Base-by-base conservation (phyloP, 208 protist genomes). In the Endotrypanum monterogeii region DNA sequence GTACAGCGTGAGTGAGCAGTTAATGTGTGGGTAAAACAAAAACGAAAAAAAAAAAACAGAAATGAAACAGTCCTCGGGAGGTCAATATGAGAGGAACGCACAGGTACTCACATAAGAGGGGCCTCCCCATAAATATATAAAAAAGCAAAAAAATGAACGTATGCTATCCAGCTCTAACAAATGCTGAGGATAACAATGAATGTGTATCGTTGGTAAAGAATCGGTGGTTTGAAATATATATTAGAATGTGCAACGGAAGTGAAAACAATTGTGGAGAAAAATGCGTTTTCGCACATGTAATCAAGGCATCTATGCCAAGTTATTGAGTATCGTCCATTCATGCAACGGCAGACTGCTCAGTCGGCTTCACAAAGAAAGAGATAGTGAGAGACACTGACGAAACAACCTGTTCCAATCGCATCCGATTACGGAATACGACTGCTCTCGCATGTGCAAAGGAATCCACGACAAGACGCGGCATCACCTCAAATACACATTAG, bases 111-210 rank as follows among this genome's bases (percentile, higher is more conserved):
- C 55, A 30, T 35, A 65, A 65, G 25, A 48, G 14, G 8, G 1
- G 20, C n/a, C n/a, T n/a, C n/a, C n/a, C n/a, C n/a, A n/a, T n/a
- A 14, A 23, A n/a, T 11, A 39, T 18, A 39, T 50, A 56, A 57
- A 57, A 6, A 67, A 48, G 55, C n/a, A 44, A 50, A 74, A 57
- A 14, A 51, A 58, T 14, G 58, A 20, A 39, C 14, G 9, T 35
- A 61, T 35, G 25, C 35, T 30, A 73, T 48, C 63, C 63, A 28
- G 54, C 63, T 68, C 12, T 39, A 54, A 62, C 32, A 4, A 32
- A 20, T 6, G 51, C 41, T 50, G 30, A 9, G 4, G 9, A 3
- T 8, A 20, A 16, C 20, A 20, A 28, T 14, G 12, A 20, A 46
- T 11, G 28, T 65, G 28, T 65, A 46, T 46, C 18, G 37, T 12